phyloP scores from a whole-genome alignment of 2,329 filamentous ascomycete genomes.

The Fonsecaea pedrosoi region DNA sequence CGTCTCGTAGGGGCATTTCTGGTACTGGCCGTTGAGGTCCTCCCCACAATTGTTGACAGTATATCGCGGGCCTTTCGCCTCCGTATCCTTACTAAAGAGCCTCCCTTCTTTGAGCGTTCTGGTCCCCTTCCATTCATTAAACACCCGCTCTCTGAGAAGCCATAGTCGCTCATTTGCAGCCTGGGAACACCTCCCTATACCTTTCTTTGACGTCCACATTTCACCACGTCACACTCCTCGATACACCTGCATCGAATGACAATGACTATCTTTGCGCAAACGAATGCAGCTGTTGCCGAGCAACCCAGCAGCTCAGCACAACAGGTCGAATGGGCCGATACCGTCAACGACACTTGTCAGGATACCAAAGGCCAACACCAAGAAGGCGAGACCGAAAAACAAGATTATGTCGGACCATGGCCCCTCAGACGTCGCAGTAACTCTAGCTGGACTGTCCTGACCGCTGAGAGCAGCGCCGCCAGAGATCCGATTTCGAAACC shows the following conservation, averaged over 20 bases:
- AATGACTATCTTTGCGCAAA: neutral
- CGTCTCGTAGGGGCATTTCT: neutral
- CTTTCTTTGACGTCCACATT: neutral
- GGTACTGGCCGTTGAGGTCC: neutral
- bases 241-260: neutral
- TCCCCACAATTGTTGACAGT: neutral
- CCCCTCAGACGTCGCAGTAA: slow-evolving; percentile 6
- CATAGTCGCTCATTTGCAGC: neutral
- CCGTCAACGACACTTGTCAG: neutral
- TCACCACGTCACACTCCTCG: neutral
- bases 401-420: slow-evolving; percentile 12
- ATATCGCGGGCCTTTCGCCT: neutral
- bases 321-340: neutral
- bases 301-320: neutral
- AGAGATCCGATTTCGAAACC: neutral
- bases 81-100: neutral
- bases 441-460: slow-evolving; percentile 2
- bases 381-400: neutral
- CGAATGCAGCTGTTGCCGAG: neutral
- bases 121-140: neutral
- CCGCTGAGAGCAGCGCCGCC: neutral
- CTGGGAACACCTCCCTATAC: neutral
- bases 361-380: neutral
- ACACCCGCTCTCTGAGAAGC: neutral
- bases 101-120: neutral